Evolutionary conservation across 2,329 filamentous ascomycete species (phyloP).

Genomic region (Verticillium longisporum): DNA sequence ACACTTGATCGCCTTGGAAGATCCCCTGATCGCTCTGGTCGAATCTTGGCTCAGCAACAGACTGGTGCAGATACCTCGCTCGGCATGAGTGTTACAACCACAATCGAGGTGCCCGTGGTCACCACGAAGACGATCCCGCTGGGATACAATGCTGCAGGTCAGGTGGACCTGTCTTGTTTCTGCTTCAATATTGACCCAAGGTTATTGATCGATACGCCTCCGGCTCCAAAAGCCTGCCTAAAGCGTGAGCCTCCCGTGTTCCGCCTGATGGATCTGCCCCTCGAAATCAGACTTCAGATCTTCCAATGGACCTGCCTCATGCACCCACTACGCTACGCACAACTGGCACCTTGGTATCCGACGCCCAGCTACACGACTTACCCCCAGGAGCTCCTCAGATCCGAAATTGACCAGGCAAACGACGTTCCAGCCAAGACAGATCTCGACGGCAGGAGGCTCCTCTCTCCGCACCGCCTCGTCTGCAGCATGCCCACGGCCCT

Average conservation of each 20-base stretch:
- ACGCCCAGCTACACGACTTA: slow-evolving; percentile 24
- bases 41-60: no score
- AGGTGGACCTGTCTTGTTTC: neutral
- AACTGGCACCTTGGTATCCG: slow-evolving; percentile 33
- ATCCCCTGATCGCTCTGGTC: no score
- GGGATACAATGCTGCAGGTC: neutral
- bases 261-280: slow-evolving; percentile 28
- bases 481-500: slow-evolving; percentile 32
- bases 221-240: neutral
- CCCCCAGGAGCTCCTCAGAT: slow-evolving; percentile 16
- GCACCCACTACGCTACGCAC: slow-evolving; percentile 28
- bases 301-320: slow-evolving; percentile 33
- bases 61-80: neutral
- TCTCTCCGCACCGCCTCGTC: slow-evolving; percentile 27
- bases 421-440: neutral
- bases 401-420: neutral
- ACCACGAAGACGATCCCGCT: neutral
- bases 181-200: neutral
- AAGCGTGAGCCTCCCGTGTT: neutral
- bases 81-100: neutral
- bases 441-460: slow-evolving; percentile 7
- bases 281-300: slow-evolving; percentile 39
- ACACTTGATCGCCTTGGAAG: neutral
- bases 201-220: neutral
- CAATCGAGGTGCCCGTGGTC: neutral